Evolutionary conservation across 331 rosid genomes (phyloP).

Genomic region (Malus hybrid): DNA sequence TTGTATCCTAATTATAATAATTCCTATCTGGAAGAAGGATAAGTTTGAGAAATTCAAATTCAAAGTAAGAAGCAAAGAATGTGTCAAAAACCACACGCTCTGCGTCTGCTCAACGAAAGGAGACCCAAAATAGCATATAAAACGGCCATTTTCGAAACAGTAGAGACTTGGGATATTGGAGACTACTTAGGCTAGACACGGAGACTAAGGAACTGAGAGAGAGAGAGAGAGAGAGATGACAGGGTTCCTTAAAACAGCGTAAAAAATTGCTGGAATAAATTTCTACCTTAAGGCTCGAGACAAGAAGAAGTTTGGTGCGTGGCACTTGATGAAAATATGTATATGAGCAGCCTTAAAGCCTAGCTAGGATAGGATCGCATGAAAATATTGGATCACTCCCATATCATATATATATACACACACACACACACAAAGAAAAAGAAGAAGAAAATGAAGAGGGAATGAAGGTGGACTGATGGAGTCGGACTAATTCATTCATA

Average conservation of each 20-base stretch:
- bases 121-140: slow-evolving; percentile 19
- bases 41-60: neutral
- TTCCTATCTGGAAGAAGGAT: neutral
- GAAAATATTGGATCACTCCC: neutral
- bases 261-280: neutral
- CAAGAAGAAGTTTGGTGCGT: neutral
- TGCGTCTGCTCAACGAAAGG: neutral
- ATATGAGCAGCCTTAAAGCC: neutral
- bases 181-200: neutral
- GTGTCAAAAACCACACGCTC: neutral
- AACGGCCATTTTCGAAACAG: slow-evolving; percentile 14
- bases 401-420: neutral
- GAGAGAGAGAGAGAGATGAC: neutral
- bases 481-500: neutral
- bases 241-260: neutral
- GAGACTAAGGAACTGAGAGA: neutral
- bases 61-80: neutral
- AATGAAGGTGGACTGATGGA: neutral
- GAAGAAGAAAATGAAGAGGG: neutral
- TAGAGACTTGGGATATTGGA: neutral
- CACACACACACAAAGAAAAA: neutral
- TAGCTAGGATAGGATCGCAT: neutral
- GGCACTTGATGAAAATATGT: neutral
- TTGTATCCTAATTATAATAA: neutral
- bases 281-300: neutral